These are phyloP conservation scores for Serpula lacrymans DNA, from an alignment of 768 basidiomycete genomes.

Conservation along the genomic window DNA sequence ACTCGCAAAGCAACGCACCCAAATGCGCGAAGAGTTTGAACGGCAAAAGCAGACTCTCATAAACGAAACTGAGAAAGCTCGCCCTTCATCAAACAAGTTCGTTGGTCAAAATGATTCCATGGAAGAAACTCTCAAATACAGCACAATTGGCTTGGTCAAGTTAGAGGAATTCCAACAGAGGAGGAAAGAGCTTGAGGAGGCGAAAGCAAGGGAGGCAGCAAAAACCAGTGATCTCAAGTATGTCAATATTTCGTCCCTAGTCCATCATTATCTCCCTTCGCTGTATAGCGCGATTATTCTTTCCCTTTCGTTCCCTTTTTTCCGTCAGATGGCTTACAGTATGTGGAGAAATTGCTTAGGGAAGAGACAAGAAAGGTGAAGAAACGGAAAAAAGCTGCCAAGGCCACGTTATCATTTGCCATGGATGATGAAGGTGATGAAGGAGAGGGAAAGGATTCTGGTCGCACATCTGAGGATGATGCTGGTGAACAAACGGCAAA, in stretches of 20 bases:
- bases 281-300: slow-evolving; percentile 8
- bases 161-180: slow-evolving; percentile 92
- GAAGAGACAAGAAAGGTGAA: slow-evolving; percentile 82
- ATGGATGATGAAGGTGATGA: slow-evolving; percentile 76
- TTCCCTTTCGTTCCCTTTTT: no score
- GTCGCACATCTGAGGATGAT: slow-evolving; percentile 33
- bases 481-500: slow-evolving; percentile 53
- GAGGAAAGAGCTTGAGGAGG: slow-evolving; percentile 87
- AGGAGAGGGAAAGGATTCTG: slow-evolving; percentile 36
- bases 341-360: slow-evolving; percentile 83
- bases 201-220: slow-evolving; percentile 86
- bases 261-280: slow-evolving; percentile 11
- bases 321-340: slow-evolving; percentile 64
- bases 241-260: slow-evolving; percentile 35
- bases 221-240: slow-evolving; percentile 83
- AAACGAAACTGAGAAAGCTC: slow-evolving; percentile 89
- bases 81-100: slow-evolving; percentile 84
- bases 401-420: slow-evolving; percentile 88
- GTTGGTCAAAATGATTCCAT: slow-evolving; percentile 92
- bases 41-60: slow-evolving; percentile 78
- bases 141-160: slow-evolving; percentile 86
- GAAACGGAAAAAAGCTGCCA: slow-evolving; percentile 89
- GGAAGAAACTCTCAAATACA: slow-evolving; percentile 89
- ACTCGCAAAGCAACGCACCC: slow-evolving; percentile 76
- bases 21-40: slow-evolving; percentile 78